Evolutionary conservation across 768 basidiomycete genomes (phyloP), one percentile per base, ranked within the genome.

Genomic region (Kwoniella pini): DNA sequence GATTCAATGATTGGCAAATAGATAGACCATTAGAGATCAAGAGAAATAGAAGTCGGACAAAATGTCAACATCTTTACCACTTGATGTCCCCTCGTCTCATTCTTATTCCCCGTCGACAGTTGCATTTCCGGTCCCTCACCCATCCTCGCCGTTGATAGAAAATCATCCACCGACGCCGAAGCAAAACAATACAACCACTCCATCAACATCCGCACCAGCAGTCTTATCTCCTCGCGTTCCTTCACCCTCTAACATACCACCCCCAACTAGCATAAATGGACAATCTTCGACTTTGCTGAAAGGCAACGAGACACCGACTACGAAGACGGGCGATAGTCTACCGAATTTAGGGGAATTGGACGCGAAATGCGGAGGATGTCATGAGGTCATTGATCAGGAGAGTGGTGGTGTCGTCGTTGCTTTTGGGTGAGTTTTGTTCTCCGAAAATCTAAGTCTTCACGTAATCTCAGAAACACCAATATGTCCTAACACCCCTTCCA

Each of bases 351-450:
- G 65, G 4, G 72, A 72, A 17, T 52, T 72, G 45, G 74, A 75
- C 33, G 67, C 68, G n/a, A 72, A 64, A 30, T 78, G 77, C 43
- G 75, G 74, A 11, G 77, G 77, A 17, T 78, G 77, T 62, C 57
- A 63, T n/a, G 21, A 60, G 19, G 55, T 67, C 11, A 78, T 79
- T 27, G 79, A 79, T 60, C 77, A 77, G 57, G 72, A 71, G 26
- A 68, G 63, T 21, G 76, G 76, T 2, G 77, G 75, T 21, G 83
- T 95, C 21, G 93, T 97, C 40, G 94, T 98, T 71, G 90, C 92
- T 39, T 96, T 97, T 75, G 94, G 94, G 92, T 95, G 72, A 76
- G 89, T 84, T 36, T 40, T 42, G 24, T 24, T 42, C 30, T 2
- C n/a, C n/a, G n/a, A n/a, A n/a, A n/a, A n/a, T n/a, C n/a, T n/a